Evolutionary conservation across 164 flowering plant genomes (phyloP), one percentile per base, ranked within the genome.

Genomic region (Aristolochia contorta): DNA sequence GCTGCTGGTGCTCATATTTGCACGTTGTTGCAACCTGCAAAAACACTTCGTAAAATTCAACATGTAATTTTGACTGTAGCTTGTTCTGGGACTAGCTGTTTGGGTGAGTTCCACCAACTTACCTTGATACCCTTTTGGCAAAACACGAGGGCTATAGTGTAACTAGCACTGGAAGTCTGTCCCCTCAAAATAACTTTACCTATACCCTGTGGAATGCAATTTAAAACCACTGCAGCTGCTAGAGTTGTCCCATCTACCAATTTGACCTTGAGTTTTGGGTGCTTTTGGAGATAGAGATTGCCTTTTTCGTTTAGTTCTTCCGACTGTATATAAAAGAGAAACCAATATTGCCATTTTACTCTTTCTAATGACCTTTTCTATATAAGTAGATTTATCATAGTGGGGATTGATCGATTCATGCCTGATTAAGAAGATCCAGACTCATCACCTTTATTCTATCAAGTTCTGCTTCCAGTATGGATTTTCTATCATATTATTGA

Each of bases 371-470:
- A 2, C 5, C 5, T 27, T 27, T 27, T 27, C 30, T 5, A 2
- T 27, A 27, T 27, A 27, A 5, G 2, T 27, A 27, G 30, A 27
- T 27, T 5, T 27, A 5, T 27, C 30, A 27, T 2, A 27, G 30
- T 27, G 30, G 30, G n/a, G 10, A 37, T 10, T 10, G 43, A 37
- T 3, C 1, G 43, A 8, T 37, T 37, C 80, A 65, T 72, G 65
- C 96, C 89, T 86, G 96, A 64, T 86, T 86, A 37, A 74, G 47
- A 32, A 89, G 82, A 0, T 90, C 91, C 16, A 89, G 63, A 56
- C 82, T 87, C 18, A 89, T 20, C 21, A 87, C 92, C 57, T 72
- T 84, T 6, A 52, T 70, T 12, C 91, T 89, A 53, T 57, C 73
- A 6, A 32, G 61, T 0, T 86, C 86, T 21, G 89, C 93, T 4